Evolutionary conservation across 1,139 yeast species (phyloP).

Genomic region (Blastobotrys elegans): DNA sequence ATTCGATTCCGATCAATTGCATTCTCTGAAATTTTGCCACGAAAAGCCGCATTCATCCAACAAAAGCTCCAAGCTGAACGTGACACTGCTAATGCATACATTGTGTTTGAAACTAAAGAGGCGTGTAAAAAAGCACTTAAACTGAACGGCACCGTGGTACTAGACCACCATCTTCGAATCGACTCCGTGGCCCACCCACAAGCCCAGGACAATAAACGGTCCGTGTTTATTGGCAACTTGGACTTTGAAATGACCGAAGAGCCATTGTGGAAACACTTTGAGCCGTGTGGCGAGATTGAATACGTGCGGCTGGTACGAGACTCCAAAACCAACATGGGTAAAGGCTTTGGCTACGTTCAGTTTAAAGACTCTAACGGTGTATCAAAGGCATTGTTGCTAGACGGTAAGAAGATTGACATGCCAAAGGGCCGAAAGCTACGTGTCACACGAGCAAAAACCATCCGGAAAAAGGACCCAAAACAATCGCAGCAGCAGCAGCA

Average conservation of each 20-base stretch:
- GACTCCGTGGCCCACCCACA: constrained; percentile 92
- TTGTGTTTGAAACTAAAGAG: constrained; percentile 60
- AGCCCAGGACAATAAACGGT: constrained; percentile 74
- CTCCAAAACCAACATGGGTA: constrained; percentile 88
- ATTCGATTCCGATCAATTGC: constrained; percentile 91
- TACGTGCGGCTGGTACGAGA: constrained; percentile 89
- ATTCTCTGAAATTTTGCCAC: constrained; percentile 79
- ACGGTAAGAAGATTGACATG: constrained; percentile 59
- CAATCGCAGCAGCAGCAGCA: constrained; percentile 29
- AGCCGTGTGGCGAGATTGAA: constrained; percentile 64
- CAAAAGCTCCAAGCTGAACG: constrained; percentile 73
- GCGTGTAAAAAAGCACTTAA: constrained; percentile 49
- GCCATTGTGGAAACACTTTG: constrained; percentile 78
- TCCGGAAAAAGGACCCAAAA: constrained; percentile 36
- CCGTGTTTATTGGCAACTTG: constrained; percentile 88
- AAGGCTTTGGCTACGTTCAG: constrained; percentile 96
- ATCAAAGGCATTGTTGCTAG: constrained; percentile 71
- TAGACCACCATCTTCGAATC: constrained; percentile 74
- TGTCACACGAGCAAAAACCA: constrained; percentile 69
- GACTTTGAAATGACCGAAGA: constrained; percentile 94
- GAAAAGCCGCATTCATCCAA: constrained; percentile 85
- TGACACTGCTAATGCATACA: constrained; percentile 81
- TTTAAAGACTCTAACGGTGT: constrained; percentile 78
- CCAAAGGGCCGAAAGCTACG: constrained; percentile 61
- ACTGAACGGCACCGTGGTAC: constrained; percentile 65